phyloP scores from a whole-genome alignment of 2,329 filamentous ascomycete species.

The Cladobotryum mycophilum region DNA sequence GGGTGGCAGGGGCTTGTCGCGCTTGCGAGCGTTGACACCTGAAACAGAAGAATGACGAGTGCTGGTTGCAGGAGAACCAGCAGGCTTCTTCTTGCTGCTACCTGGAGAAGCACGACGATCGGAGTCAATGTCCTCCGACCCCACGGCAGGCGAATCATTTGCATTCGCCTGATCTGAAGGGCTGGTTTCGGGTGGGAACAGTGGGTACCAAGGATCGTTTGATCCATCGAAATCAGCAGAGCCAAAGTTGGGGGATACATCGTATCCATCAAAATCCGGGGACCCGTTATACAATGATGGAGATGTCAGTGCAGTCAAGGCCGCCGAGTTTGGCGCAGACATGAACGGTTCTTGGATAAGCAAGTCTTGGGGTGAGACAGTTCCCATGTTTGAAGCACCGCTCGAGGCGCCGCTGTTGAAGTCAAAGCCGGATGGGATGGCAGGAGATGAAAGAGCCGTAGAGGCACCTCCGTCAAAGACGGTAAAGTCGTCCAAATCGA shows the following conservation, averaged over 20 bases:
- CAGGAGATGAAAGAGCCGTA: conserved; percentile 49
- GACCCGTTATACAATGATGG: conserved; percentile 75
- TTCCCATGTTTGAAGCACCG: conserved; percentile 53
- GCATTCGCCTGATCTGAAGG: conserved; percentile 21
- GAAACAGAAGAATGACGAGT: conserved; percentile 60
- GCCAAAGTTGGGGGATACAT: conserved; percentile 73
- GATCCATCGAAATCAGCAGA: conserved; percentile 48
- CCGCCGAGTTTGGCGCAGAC: conserved; percentile 75
- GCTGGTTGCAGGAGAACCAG: conserved; percentile 35
- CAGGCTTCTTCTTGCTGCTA: conserved; percentile 42
- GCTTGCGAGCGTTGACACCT: conserved; percentile 67
- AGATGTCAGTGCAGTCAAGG: conserved; percentile 79
- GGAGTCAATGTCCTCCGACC: conserved; percentile 45
- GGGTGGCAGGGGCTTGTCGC: conserved; percentile 72
- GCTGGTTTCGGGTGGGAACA: conserved; percentile 55
- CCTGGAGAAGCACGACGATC: conserved; percentile 31
- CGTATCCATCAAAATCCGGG: conserved; percentile 66
- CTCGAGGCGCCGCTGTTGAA: conserved; percentile 41
- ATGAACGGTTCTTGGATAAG: conserved; percentile 61
- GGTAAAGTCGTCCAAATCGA: conserved; percentile 54
- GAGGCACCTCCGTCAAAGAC: conserved; percentile 48
- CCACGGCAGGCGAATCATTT: conserved; percentile 38
- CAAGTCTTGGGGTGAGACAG: conserved; percentile 80
- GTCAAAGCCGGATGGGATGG: conserved; percentile 46
- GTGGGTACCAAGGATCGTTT: conserved; percentile 61